Base-by-base conservation (phyloP, 2,329 filamentous ascomycete species). In the Coniochaeta ligniaria region DNA sequence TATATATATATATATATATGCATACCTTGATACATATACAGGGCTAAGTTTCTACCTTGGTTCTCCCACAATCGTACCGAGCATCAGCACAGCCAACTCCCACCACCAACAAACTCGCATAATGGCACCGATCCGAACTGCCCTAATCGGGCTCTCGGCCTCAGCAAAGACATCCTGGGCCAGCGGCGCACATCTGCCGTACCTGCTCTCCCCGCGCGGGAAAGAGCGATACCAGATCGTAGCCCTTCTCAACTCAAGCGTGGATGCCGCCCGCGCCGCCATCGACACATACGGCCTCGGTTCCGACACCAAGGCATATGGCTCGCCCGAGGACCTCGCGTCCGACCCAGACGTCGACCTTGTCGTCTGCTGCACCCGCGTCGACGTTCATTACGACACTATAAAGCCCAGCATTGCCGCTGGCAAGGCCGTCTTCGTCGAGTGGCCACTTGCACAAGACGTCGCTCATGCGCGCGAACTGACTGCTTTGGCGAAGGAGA, bases 101-200 rank as follows among this genome's bases (percentile, higher is more conserved):
- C 3, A 26, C 22, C 20, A 20, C 22, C 22, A 47, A 36, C 12
- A 36, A 36, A 3, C 7, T 36, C 35, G 35, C 28, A 64, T 62
- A 58, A 80, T 83, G 78, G 67, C 80, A 41, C 80, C 77, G 11
- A 83, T 85, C 61, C 79, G 81, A 59, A 71, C 82, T 17, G 85
- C 78, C 33, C 74, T 87, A n/a, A 75, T 86, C 61, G 85, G 84
- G 54, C 81, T 87, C 59, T 85, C 82, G 1, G 72, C 79, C 59
- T 74, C 75, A 1, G 78, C 81, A 57, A 75, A 75, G 33, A 77
- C 76, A 5, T 77, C 78, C 0, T 88, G 84, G 84, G 83, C 83
- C 2, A 75, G 73, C 35, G 65, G 67, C 28, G 83, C 80, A 2
- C 85, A 88, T 66, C 77, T 88, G 0, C 83, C 86, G 0, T 87